Conservation (phyloP, 2,329 filamentous ascomycete genomes). For the Atkinsonella hypoxylon region DNA sequence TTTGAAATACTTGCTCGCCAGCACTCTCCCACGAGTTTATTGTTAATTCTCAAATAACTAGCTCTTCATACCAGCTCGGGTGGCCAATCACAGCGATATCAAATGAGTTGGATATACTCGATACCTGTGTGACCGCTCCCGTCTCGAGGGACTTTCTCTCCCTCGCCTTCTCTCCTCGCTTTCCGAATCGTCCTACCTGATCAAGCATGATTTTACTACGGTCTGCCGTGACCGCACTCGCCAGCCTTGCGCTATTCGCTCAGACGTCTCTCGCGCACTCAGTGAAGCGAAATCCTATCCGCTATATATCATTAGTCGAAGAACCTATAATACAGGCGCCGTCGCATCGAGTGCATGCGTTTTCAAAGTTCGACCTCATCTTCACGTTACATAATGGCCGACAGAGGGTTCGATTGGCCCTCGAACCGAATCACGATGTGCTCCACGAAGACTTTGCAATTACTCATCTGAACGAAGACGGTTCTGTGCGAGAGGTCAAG, state of each 20-base stretch:
- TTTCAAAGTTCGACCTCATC: slow-evolving; percentile 73
- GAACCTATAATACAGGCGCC: slow-evolving; percentile 67
- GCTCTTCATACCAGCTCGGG: not conserved
- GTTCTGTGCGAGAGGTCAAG: slow-evolving; percentile 54
- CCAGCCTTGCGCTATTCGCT: slow-evolving; percentile 13
- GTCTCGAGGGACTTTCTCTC: slow-evolving; percentile 2
- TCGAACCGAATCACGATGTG: slow-evolving; percentile 88
- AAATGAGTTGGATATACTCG: slow-evolving; percentile 1
- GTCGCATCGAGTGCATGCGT: slow-evolving; percentile 65
- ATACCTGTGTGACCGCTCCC: slow-evolving; percentile 1
- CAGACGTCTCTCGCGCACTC: slow-evolving; percentile 45
- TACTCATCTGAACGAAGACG: slow-evolving; percentile 60
- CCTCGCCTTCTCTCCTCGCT: not conserved
- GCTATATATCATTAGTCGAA: slow-evolving; percentile 60
- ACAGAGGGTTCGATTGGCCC: slow-evolving; percentile 62
- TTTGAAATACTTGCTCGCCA: not conserved
- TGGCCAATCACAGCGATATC: not conserved
- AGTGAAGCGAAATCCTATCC: slow-evolving; percentile 62
- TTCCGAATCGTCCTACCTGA: not conserved
- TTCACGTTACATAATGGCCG: slow-evolving; percentile 60
- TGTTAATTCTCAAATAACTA: not conserved
- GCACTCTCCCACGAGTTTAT: too few species aligned
- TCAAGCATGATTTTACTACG: slow-evolving; percentile 16
- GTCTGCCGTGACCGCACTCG: slow-evolving; percentile 13
- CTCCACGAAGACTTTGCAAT: slow-evolving; percentile 65